These are phyloP conservation scores for Penicillium goetzii DNA, from an alignment of 495 filamentous ascomycete genomes.

Conservation along the genomic window DNA sequence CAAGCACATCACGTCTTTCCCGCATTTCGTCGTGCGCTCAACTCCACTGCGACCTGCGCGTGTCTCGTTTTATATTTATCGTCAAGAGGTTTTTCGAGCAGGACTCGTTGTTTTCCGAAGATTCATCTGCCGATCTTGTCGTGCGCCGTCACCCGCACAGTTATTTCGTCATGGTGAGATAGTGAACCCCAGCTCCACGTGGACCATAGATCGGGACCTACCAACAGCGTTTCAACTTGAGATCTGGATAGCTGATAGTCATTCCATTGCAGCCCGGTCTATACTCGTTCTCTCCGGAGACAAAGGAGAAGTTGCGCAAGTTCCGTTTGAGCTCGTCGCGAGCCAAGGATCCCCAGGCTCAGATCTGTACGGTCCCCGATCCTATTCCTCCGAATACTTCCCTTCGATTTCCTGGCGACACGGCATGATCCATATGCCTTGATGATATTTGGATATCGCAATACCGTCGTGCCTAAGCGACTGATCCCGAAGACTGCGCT, in stretches of 20 bases:
- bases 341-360: slow-evolving; percentile 83
- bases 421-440: background rate
- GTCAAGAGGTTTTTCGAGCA: background rate
- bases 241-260: slow-evolving; percentile 11
- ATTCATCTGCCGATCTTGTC: background rate
- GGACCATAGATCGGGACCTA: background rate
- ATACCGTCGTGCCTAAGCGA: background rate
- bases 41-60: background rate
- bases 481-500: background rate
- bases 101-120: background rate
- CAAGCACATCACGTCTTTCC: slow-evolving; percentile 12
- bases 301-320: slow-evolving; percentile 82
- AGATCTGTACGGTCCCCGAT: slow-evolving; percentile 75
- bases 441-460: background rate
- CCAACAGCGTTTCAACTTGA: background rate
- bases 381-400: too few relatives aligned
- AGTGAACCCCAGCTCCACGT: background rate
- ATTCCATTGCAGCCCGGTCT: slow-evolving; percentile 75
- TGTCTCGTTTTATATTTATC: background rate
- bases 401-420: background rate
- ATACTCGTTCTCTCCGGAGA: slow-evolving; percentile 91
- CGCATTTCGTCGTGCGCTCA: slow-evolving; percentile 16
- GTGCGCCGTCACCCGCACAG: background rate
- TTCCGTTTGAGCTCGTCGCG: slow-evolving; percentile 90
- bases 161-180: slow-evolving; percentile 22